These are phyloP conservation scores for Grosmannia penicillata DNA, from an alignment of 2,329 filamentous ascomycete species.

Conservation along the genomic window DNA sequence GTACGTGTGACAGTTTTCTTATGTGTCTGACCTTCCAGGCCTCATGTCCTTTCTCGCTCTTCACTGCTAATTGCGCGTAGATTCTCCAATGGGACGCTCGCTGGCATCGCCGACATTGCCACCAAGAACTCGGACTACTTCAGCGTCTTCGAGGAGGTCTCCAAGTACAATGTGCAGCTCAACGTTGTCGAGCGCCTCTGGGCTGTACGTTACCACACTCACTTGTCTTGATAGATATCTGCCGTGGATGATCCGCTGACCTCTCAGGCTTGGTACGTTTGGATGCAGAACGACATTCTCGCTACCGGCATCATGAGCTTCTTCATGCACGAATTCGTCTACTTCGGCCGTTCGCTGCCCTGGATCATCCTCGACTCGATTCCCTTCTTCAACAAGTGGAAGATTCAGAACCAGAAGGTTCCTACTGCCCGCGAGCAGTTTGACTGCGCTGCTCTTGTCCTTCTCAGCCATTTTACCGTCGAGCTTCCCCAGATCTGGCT, in stretches of 20 bases:
- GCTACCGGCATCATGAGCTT: constrained; percentile 98
- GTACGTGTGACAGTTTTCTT: constrained; percentile 1
- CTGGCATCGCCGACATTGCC: constrained; percentile 15
- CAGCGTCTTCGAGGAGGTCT: constrained; percentile 45
- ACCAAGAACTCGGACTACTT: constrained; percentile 29
- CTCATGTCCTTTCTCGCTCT: background rate
- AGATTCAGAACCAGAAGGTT: constrained; percentile 83
- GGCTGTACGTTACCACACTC: constrained; percentile 40
- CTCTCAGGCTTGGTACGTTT: constrained; percentile 72
- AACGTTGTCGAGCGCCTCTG: constrained; percentile 80
- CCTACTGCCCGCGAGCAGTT: constrained; percentile 89
- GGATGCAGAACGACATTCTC: constrained; percentile 93
- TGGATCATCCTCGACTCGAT: constrained; percentile 88
- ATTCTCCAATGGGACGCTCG: constrained; percentile 7
- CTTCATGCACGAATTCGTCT: constrained; percentile 81
- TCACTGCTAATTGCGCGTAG: background rate
- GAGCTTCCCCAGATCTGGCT: constrained; percentile 98
- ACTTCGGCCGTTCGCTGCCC: constrained; percentile 82
- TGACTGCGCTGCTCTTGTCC: constrained; percentile 83
- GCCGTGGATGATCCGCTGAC: too few species aligned
- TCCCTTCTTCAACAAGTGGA: constrained; percentile 80
- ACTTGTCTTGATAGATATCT: background rate
- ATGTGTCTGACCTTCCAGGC: too few species aligned
- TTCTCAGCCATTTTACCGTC: constrained; percentile 92
- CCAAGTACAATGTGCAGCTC: constrained; percentile 68